Evolutionary conservation across 23 red algal species (phyloP).

Genomic region (Agarophyton chilense): DNA sequence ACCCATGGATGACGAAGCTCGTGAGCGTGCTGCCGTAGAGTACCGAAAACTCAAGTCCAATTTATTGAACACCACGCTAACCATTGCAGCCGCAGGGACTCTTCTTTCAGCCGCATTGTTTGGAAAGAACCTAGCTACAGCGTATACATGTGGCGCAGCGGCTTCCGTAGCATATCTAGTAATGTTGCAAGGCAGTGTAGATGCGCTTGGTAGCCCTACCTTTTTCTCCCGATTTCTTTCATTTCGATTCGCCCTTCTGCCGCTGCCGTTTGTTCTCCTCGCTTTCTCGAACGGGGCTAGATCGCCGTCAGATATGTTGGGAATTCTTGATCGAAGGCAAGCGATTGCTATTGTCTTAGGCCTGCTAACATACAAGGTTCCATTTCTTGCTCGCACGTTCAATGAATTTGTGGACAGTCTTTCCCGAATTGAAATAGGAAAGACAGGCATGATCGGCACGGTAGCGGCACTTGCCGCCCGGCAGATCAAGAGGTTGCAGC

Average conservation of each 20-base stretch:
- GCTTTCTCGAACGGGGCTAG: slow-evolving; percentile 24
- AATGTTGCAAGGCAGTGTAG: slow-evolving; percentile 66
- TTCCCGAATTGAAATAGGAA: slow-evolving; percentile 50
- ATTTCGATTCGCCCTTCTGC: slow-evolving; percentile 67
- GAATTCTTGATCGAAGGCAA: slow-evolving; percentile 9
- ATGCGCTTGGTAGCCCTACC: slow-evolving; percentile 31
- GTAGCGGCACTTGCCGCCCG: slow-evolving; percentile 47
- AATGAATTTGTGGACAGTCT: slow-evolving; percentile 68
- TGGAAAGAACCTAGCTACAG: slow-evolving; percentile 22
- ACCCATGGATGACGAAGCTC: slow-evolving; percentile 22
- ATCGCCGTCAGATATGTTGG: slow-evolving; percentile 19
- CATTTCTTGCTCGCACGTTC: slow-evolving; percentile 54
- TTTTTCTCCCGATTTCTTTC: slow-evolving; percentile 30
- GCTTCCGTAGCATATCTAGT: slow-evolving; percentile 69
- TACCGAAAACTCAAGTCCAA: slow-evolving; percentile 8
- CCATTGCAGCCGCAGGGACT: slow-evolving; percentile 41
- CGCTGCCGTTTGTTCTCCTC: slow-evolving; percentile 52
- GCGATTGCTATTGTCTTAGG: slow-evolving; percentile 71
- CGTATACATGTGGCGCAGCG: slow-evolving; percentile 61
- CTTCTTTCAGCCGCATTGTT: slow-evolving; percentile 3
- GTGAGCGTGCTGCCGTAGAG: slow-evolving; percentile 22
- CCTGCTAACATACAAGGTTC: slow-evolving; percentile 87
- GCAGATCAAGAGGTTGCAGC: slow-evolving; percentile 34
- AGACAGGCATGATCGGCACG: slow-evolving; percentile 66
- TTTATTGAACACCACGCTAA: slow-evolving; percentile 40